phyloP scores from a whole-genome alignment of 2,329 filamentous ascomycete species.

The Microdochium paspali region DNA sequence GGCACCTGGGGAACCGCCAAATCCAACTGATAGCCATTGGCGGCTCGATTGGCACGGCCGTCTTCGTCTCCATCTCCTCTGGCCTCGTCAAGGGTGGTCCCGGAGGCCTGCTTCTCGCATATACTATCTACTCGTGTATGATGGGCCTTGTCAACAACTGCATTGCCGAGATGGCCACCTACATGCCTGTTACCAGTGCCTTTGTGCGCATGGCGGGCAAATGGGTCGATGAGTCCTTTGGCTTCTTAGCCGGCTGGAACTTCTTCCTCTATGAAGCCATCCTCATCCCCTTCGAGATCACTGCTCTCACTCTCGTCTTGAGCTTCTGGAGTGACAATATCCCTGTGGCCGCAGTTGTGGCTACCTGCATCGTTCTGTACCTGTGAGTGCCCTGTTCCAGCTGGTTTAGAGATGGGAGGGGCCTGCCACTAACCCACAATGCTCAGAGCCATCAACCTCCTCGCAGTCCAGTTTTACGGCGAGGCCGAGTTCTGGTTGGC shows the following conservation, averaged over 20 bases:
- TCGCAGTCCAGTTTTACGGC: slow-evolving; percentile 36
- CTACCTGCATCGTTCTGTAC: too few species aligned
- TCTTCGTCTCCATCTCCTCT: slow-evolving; percentile 49
- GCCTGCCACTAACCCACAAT: too few species aligned
- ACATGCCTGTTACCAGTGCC: slow-evolving; percentile 48
- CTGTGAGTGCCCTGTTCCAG: too few species aligned
- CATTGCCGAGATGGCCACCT: slow-evolving; percentile 47
- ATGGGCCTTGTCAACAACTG: slow-evolving; percentile 41
- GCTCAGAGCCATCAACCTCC: slow-evolving; percentile 27
- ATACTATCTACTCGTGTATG: slow-evolving; percentile 48
- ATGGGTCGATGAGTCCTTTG: slow-evolving; percentile 36
- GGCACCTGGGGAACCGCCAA: slow-evolving; percentile 40
- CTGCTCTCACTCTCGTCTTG: slow-evolving; percentile 24
- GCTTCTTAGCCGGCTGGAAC: slow-evolving; percentile 39
- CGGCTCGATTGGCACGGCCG: slow-evolving; percentile 50
- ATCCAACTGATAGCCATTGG: slow-evolving; percentile 45
- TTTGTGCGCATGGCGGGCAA: slow-evolving; percentile 38
- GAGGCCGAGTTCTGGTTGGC: slow-evolving; percentile 44
- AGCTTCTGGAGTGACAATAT: too few species aligned
- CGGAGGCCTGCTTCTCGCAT: slow-evolving; percentile 34
- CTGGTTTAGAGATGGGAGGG: too few species aligned
- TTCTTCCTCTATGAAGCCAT: slow-evolving; percentile 43
- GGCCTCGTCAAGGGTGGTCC: slow-evolving; percentile 37
- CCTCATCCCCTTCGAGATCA: slow-evolving; percentile 37
- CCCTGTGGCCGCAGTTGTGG: too few species aligned